phyloP scores from a whole-genome alignment of 768 basidiomycete species.

The Lyophyllum semitale region DNA sequence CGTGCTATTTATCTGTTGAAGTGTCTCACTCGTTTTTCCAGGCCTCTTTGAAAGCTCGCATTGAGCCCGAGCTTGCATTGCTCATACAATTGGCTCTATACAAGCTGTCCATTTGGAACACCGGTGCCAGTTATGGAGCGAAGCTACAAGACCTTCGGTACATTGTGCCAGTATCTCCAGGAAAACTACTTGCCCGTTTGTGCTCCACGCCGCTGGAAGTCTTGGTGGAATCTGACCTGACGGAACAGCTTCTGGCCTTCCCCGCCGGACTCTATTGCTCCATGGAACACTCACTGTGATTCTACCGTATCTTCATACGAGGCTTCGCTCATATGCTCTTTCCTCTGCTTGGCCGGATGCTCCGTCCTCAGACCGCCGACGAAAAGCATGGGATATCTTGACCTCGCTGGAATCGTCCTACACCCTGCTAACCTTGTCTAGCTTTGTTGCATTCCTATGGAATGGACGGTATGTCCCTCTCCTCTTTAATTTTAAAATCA shows the following conservation, averaged over 20 bases:
- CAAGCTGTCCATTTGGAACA: conserved; percentile 82
- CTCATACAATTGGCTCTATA: conserved; percentile 74
- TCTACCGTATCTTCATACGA: conserved; percentile 76
- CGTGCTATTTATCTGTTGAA: no score
- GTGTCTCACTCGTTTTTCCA: no score
- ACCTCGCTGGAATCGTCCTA: conserved; percentile 69
- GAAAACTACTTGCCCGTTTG: conserved; percentile 35
- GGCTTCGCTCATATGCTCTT: conserved; percentile 73
- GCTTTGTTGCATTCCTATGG: conserved; percentile 83
- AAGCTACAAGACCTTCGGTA: conserved; percentile 80
- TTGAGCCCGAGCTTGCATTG: conserved; percentile 76
- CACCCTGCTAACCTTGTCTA: conserved; percentile 62
- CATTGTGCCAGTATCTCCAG: conserved; percentile 27
- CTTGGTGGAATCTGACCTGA: conserved; percentile 9
- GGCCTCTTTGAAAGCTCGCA: conserved; percentile 58
- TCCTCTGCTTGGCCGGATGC: conserved; percentile 91
- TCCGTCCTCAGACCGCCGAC: conserved; percentile 74
- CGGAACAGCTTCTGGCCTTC: conserved; percentile 62
- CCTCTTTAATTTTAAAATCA: neutral
- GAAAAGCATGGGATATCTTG: conserved; percentile 72
- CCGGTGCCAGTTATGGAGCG: conserved; percentile 80
- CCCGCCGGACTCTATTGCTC: conserved; percentile 56
- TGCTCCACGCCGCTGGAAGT: conserved; percentile 19
- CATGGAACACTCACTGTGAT: conserved; percentile 77
- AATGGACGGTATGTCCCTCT: conserved; percentile 64